Evolutionary conservation across 345 rosid species (phyloP).

Genomic region (Erysimum cheiranthoides): DNA sequence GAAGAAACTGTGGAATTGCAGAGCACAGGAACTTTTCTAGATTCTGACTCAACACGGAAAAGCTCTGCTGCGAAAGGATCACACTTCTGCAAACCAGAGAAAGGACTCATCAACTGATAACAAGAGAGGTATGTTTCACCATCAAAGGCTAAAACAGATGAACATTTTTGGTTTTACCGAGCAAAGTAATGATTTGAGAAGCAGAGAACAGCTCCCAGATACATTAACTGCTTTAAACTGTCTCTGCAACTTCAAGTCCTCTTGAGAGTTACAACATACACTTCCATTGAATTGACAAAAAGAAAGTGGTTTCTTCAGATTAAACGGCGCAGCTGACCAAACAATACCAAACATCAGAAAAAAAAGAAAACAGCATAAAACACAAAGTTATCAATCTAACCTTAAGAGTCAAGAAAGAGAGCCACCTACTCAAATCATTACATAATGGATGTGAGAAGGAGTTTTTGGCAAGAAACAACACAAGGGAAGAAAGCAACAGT

Average conservation of each 20-base stretch:
- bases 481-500: constrained; percentile 36
- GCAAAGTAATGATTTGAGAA: constrained; percentile 43
- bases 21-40: constrained; percentile 46
- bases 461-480: constrained; percentile 49
- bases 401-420: not conserved
- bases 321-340: constrained; percentile 44
- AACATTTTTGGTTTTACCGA: constrained; percentile 17
- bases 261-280: constrained; percentile 29
- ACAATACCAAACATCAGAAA: constrained; percentile 17
- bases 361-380: not conserved
- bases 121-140: not conserved
- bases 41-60: constrained; percentile 36
- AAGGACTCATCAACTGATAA: not conserved
- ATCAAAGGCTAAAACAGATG: constrained; percentile 8
- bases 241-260: constrained; percentile 39
- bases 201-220: constrained; percentile 36
- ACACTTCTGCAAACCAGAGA: constrained; percentile 37
- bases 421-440: constrained; percentile 64
- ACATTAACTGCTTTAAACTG: constrained; percentile 34
- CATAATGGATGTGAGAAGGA: constrained; percentile 64
- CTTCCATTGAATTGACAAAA: constrained; percentile 44
- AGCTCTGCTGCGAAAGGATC: constrained; percentile 48
- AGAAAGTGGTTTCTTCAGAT: constrained; percentile 9
- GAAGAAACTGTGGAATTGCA: constrained; percentile 40
- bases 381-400: not conserved